Conservation (phyloP, 345 rosid genomes). For the Pseudoturritis turrita region DNA sequence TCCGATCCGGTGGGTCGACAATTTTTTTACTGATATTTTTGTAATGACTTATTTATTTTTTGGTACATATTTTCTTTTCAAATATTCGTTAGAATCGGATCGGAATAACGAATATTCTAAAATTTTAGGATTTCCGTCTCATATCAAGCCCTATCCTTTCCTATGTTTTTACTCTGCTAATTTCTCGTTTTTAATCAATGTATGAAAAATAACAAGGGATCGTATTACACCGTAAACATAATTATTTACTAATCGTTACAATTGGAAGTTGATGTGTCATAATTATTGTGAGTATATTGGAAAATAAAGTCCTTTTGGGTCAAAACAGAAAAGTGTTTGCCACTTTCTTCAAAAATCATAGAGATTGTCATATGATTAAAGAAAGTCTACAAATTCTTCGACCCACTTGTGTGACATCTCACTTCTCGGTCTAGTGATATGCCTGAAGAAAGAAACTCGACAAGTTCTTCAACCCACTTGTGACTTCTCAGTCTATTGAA, state of each 20-base stretch:
- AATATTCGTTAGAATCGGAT: no score
- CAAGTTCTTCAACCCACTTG: slow-evolving; percentile 21
- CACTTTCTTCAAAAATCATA: not conserved
- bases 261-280: slow-evolving; percentile 2
- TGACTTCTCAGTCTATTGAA: slow-evolving; percentile 2
- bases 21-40: no score
- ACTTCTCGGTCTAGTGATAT: not conserved
- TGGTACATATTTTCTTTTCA: no score
- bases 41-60: no score
- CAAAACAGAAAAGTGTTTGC: slow-evolving; percentile 8
- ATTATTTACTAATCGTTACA: not conserved
- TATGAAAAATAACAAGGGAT: not conserved
- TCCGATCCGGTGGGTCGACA: no score
- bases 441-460: not conserved
- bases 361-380: slow-evolving; percentile 7
- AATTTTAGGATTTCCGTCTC: no score
- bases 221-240: not conserved
- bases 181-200: not conserved
- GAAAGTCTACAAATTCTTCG: not conserved
- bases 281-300: not conserved
- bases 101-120: no score
- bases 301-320: slow-evolving; percentile 13
- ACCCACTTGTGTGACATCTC: slow-evolving; percentile 9
- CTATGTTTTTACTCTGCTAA: not conserved
- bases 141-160: no score